Conservation (phyloP, 2,329 filamentous ascomycete genomes). For the Aspergillus ustus region DNA sequence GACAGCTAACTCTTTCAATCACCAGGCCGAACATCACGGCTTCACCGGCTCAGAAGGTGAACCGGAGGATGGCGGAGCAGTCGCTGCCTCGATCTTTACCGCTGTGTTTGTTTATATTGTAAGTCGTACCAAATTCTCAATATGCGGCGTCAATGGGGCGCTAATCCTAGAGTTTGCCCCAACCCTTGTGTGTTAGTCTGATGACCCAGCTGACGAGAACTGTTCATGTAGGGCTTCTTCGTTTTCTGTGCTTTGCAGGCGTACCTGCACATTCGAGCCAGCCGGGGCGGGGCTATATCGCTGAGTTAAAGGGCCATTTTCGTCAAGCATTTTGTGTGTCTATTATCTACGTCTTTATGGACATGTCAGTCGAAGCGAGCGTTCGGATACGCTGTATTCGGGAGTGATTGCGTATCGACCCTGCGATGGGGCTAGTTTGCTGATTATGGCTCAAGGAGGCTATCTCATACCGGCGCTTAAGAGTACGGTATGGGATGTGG, state of each 20-base stretch:
- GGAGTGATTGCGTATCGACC: neutral
- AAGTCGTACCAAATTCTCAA: slow-evolving; percentile 48
- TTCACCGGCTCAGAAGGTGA: slow-evolving; percentile 76
- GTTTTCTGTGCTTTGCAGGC: slow-evolving; percentile 92
- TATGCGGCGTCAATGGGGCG: neutral
- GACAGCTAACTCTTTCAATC: neutral
- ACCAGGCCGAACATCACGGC: slow-evolving; percentile 72
- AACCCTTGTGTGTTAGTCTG: neutral
- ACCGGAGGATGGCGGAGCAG: slow-evolving; percentile 73
- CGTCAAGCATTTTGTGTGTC: neutral
- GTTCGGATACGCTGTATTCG: neutral
- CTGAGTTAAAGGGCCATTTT: slow-evolving; percentile 55
- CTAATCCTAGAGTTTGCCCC: neutral
- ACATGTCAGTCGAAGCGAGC: neutral
- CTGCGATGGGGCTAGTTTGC: neutral
- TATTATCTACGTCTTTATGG: neutral
- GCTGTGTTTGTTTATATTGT: slow-evolving; percentile 89
- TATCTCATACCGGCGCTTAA: neutral
- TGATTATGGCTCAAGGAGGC: neutral
- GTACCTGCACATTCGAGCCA: slow-evolving; percentile 81
- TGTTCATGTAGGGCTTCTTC: slow-evolving; percentile 71
- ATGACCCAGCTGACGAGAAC: neutral
- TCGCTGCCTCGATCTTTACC: slow-evolving; percentile 83
- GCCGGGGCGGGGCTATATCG: slow-evolving; percentile 80
- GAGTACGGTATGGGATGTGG: too few species aligned